Evolutionary conservation across 2,329 filamentous ascomycete species (phyloP), one percentile per base, ranked within the genome.

Genomic region (Incumbomyces lentus): DNA sequence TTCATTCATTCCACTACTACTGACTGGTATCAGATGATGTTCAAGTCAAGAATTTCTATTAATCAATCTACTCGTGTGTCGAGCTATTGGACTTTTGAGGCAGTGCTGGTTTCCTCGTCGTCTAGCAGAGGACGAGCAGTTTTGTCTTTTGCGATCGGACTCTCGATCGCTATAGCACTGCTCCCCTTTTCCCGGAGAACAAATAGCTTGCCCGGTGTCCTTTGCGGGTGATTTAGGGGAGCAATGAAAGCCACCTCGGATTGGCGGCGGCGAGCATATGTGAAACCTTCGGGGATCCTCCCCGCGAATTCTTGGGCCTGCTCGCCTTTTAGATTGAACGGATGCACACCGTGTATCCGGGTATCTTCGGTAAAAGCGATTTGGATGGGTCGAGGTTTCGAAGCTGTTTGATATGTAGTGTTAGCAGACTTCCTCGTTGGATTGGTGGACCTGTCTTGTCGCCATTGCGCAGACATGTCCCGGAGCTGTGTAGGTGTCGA

Each of bases 341-440:
- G 40, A 19, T 42, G 40, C 7, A 42, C 6, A 14, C 29, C 26
- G 5, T 33, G n/a, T 7, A 14, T 8, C 3, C 30, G 40, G 18
- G 40, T 12, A 17, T 42, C 40, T 42, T 33, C n/a, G 6, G 31
- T 16, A 16, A 42, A 42, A 6, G 40, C 40, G 10, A 42, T 33
- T 18, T 42, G 26, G 10, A 42, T 35, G 5, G 33, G 22, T 26
- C 5, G 5, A 26, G 22, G 22, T 26, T 26, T 26, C 5, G 22
- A 26, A 4, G 22, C 22, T 26, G 22, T 26, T 26, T 26, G 22
- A 8, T 4, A 26, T 8, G 22, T 8, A n/a, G n/a, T 26, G 22
- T 26, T 26, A 26, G 22, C 22, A 26, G 22, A 26, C 5, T 26
- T 26, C 22, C 22, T 26, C 5, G 22, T 8, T 26, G 4, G 22